Conservation (phyloP, 177 flowering plant genomes). For the Vitis hybrid region DNA sequence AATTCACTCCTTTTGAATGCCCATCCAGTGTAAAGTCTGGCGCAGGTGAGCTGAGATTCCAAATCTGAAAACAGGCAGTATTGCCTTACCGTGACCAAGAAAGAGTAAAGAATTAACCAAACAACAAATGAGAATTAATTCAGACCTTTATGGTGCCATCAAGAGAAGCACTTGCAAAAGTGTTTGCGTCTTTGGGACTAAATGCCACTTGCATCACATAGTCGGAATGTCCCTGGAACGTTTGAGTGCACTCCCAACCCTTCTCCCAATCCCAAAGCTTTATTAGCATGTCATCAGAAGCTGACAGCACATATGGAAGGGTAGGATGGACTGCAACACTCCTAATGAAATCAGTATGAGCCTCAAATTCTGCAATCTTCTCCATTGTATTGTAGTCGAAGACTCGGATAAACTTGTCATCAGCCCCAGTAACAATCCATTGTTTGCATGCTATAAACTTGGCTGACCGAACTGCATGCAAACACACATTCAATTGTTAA, state of each 20-base stretch:
- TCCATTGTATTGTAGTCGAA: slow-evolving; percentile 12
- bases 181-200: slow-evolving; percentile 7
- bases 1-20: slow-evolving; percentile 11
- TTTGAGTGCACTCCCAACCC: slow-evolving; percentile 11
- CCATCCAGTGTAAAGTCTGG: slow-evolving; percentile 13
- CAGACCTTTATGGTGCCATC: slow-evolving; percentile 13
- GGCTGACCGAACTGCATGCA: slow-evolving; percentile 11
- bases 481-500: not conserved
- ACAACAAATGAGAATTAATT: not conserved
- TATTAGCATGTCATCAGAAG: slow-evolving; percentile 11
- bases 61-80: not conserved
- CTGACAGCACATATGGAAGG: slow-evolving; percentile 7
- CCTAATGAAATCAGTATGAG: slow-evolving; percentile 14
- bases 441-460: slow-evolving; percentile 3
- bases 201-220: slow-evolving; percentile 18
- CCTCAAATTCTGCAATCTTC: slow-evolving; percentile 10
- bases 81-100: not conserved
- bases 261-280: slow-evolving; percentile 20
- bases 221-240: slow-evolving; percentile 10
- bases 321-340: slow-evolving; percentile 13
- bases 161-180: slow-evolving; percentile 13
- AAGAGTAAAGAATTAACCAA: not conserved
- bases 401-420: slow-evolving; percentile 10
- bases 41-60: slow-evolving; percentile 5
- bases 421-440: slow-evolving; percentile 13